Evolutionary conservation across 768 basidiomycete genomes (phyloP), one percentile per base, ranked within the genome.

Genomic region (Boletus bicolor): DNA sequence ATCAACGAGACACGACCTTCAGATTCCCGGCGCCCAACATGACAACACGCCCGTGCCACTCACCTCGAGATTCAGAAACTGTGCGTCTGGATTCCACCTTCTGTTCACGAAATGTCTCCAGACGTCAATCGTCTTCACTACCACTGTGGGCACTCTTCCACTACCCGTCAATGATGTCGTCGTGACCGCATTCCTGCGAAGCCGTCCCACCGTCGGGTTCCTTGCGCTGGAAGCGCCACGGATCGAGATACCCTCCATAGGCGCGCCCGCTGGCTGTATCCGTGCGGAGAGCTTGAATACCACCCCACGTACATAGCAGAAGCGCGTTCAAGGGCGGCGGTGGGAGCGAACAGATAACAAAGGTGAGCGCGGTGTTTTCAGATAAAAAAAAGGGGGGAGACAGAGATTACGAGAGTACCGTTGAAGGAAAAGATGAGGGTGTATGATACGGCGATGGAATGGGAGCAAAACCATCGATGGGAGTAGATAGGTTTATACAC

Each of bases 61-160:
- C 68, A 91, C 92, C 77, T 91, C 89, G 51, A 94, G 83, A 68
- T 94, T 90, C 39, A 94, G 77, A 68, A 86, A 91, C 61, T 79
- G 82, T 4, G 74, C 67, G 47, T 89, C 82, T 2, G 83, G 68
- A 70, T 90, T 85, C 79, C 83, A 94, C 49, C 92, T 80, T 56
- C 77, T 82, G 58, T 82, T 72, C 38, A 94, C 85, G 63, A 93
- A 80, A 62, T 87, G 81, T 64, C 80, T 79, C 89, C 90, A 91
- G n/a, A 82, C 70, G 54, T 89, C 86, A 28, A 93, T 72, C 28
- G 72, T 62, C 70, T 75, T 72, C 72, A 76, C 54, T 48, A 64
- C 61, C 39, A 58, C 62, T 38, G 69, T 64, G 41, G 65, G 38
- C 42, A 44, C 55, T 54, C 67, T 55, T 49, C 50, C 55, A 30